phyloP scores from a whole-genome alignment of 2,329 filamentous ascomycete species.

The Pezicula radicicola region DNA sequence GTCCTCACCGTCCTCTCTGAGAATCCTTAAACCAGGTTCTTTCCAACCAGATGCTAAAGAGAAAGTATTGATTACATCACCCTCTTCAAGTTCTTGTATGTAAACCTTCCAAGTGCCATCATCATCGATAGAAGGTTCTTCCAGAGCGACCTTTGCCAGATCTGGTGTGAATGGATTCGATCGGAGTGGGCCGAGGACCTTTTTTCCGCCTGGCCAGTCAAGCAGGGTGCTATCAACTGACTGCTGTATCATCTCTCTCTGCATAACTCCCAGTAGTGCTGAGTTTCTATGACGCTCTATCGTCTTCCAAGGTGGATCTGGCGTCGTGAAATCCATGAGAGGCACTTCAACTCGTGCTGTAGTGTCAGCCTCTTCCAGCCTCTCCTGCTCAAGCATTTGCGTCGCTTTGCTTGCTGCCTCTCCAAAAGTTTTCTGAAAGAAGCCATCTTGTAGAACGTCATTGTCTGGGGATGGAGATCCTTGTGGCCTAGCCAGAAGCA shows the following conservation, averaged over 20 bases:
- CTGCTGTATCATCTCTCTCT: conserved; percentile 23
- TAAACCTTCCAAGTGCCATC: conserved; percentile 33
- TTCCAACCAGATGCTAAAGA: conserved; percentile 40
- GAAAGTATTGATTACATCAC: conserved; percentile 33
- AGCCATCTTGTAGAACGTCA: conserved; percentile 9
- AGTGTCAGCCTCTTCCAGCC: conserved; percentile 27
- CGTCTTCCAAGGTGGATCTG: conserved; percentile 43
- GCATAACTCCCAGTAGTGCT: conserved; percentile 25
- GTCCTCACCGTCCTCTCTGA: conserved; percentile 34
- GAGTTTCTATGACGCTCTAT: conserved; percentile 10
- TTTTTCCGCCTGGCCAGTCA: conserved; percentile 38
- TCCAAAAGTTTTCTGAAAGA: conserved; percentile 24
- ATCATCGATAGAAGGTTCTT: conserved; percentile 38
- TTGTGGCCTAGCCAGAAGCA: conserved; percentile 9
- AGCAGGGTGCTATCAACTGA: conserved; percentile 26
- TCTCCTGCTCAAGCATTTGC: conserved; percentile 26
- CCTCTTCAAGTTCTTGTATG: conserved; percentile 21
- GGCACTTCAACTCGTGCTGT: conserved; percentile 46
- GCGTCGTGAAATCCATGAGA: conserved; percentile 37
- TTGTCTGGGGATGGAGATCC: not conserved
- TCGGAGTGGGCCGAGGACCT: conserved; percentile 35
- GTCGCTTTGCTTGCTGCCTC: conserved; percentile 14
- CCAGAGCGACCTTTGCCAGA: conserved; percentile 31
- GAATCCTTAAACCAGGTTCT: conserved; percentile 40
- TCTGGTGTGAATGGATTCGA: conserved; percentile 43